Evolutionary conservation across 1,139 yeast genomes (phyloP), one percentile per base, ranked within the genome.

Genomic region (Entelexis paramagnoliae): DNA sequence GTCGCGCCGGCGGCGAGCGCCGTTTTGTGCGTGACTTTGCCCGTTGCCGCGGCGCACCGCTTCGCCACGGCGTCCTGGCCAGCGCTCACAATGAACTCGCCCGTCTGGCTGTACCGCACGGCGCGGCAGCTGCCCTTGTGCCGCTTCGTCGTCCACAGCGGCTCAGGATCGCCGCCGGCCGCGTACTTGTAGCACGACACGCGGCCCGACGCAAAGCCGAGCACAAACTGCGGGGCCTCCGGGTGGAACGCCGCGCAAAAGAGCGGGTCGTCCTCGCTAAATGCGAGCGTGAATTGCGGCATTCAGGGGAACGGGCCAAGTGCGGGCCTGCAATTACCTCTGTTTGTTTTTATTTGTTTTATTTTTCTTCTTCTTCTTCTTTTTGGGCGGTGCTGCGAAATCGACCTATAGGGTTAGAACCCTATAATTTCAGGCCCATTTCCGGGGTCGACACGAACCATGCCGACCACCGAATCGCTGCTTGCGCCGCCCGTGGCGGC

Each of bases 121-220:
- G 83, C 79, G 43, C 98, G 70, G 57, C 95, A 86, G 55, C 95
- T 83, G 1, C 89, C 91, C 66, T 87, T 87, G 65, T 91, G 97
- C 63, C 97, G 76, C 62, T 79, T 85, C 0, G 97, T 88, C 54
- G 82, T 77, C 97, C 97, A 91, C 38, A 42, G 7, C 40, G 53
- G n/a, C 63, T 66, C 6, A 62, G 64, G 7, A 16, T 32, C 32
- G 38, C 34, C 13, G 34, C 24, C 9, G 10, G 67, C 66, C 30
- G 64, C 65, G 58, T 75, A 76, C 35, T 65, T 64, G 33, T 64
- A 68, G 2, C 73, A 71, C 3, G 65, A 81, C 73, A 68, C 68
- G 9, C 81, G 81, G 2, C 97, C 97, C 1, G 87, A 80, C 0
- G 86, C 94, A 20, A 83, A 70, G 0, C 96, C 96, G 14, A 81